These are phyloP conservation scores for Durusdinium trenchii DNA, from an alignment of 73 alveolate genomes.

Conservation along the genomic window DNA sequence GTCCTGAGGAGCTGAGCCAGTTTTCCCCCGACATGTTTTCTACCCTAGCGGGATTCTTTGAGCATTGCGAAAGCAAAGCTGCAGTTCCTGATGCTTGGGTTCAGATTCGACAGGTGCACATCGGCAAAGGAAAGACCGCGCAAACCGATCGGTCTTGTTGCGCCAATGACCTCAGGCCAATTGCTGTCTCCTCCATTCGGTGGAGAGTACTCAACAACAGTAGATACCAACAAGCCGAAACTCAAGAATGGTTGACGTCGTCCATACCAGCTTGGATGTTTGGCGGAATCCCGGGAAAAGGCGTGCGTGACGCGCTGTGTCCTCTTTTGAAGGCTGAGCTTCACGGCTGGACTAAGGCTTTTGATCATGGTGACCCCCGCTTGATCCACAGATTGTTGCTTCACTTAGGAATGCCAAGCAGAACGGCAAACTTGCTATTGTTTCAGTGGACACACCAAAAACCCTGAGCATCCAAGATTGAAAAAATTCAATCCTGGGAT, in stretches of 20 bases:
- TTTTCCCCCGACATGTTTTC: neutral
- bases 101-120: neutral
- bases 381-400: neutral
- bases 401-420: neutral
- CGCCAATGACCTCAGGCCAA: neutral
- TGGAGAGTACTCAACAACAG: neutral
- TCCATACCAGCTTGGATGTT: neutral
- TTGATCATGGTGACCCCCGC: neutral
- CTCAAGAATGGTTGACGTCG: neutral
- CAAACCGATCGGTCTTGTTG: neutral
- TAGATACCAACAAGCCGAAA: neutral
- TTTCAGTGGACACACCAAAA: neutral
- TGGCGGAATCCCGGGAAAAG: conserved; percentile 17
- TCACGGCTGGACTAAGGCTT: conserved; percentile 7
- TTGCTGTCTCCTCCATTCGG: neutral
- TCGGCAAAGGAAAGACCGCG: neutral
- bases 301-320: neutral
- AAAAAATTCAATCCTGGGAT: too few species aligned
- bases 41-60: neutral
- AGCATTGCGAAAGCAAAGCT: neutral
- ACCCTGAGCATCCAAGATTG: too few species aligned
- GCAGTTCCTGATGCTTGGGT: neutral
- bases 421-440: neutral
- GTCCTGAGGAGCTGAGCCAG: neutral
- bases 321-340: neutral